A percentile compares a stretch with the other conserved stretches of the same genome.
These are phyloP conservation scores for Monosporascus sp. DNA, from an alignment of 2,329 filamentous ascomycete genomes.

Conservation along the genomic window DNA sequence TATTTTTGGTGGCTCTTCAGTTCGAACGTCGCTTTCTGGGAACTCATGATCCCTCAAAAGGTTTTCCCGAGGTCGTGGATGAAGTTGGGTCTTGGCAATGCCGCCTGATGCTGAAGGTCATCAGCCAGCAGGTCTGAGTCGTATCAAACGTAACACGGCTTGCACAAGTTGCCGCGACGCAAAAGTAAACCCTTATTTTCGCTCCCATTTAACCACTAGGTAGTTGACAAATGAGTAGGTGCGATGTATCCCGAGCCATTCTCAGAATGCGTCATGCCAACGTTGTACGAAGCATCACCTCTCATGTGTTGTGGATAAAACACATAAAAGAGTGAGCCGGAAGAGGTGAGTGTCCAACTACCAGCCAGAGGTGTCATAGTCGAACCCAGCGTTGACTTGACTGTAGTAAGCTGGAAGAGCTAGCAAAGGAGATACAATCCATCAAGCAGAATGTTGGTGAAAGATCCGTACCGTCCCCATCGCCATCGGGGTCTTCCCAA, in stretches of 20 bases:
- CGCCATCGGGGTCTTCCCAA: constrained; percentile 10
- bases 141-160: constrained; percentile 28
- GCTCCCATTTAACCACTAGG: neutral
- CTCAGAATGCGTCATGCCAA: constrained; percentile 22
- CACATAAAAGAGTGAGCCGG: constrained; percentile 27
- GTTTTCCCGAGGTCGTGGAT: neutral
- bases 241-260: constrained; percentile 26
- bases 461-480: constrained; percentile 7
- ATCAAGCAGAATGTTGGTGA: constrained; percentile 47
- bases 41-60: neutral
- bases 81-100: neutral
- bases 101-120: neutral
- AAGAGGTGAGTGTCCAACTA: constrained; percentile 21
- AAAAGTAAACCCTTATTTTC: constrained; percentile 16
- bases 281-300: constrained; percentile 25
- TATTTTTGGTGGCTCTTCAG: too few relatives aligned
- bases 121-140: constrained; percentile 5
- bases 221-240: constrained; percentile 14
- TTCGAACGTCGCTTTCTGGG: neutral
- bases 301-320: constrained; percentile 26
- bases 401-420: constrained; percentile 49
- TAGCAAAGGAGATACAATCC: constrained; percentile 48
- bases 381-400: constrained; percentile 2
- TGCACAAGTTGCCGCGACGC: constrained; percentile 29
- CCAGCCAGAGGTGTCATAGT: neutral